These are phyloP conservation scores for Talaromyces sp. DNA, from an alignment of 2,329 filamentous ascomycete genomes.

Conservation along the genomic window DNA sequence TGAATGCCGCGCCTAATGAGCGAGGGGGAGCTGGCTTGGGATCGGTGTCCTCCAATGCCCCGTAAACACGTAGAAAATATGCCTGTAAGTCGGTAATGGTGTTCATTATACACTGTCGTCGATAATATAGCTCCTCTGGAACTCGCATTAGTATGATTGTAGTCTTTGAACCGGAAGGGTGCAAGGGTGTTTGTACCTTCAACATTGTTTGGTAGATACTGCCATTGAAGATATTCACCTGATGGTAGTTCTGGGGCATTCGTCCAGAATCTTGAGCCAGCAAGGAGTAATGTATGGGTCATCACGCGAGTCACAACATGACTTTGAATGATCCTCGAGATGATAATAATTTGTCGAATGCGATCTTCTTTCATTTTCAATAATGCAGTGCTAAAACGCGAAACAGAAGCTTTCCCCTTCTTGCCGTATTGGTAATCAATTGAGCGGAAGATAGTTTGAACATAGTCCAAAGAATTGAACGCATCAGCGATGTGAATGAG, in stretches of 20 bases:
- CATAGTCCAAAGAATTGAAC: slow-evolving; percentile 36
- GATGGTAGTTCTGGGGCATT: slow-evolving; percentile 31
- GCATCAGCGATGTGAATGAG: slow-evolving; percentile 37
- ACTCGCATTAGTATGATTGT: slow-evolving; percentile 12
- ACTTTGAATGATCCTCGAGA: slow-evolving; percentile 38
- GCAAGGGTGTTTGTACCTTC: slow-evolving; percentile 38
- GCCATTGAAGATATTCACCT: slow-evolving; percentile 35
- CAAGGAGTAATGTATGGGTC: slow-evolving; percentile 39
- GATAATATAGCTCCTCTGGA: slow-evolving; percentile 45
- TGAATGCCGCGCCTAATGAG: slow-evolving; percentile 15
- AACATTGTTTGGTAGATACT: slow-evolving; percentile 39
- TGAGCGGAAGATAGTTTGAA: slow-evolving; percentile 26
- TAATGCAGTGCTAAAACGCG: slow-evolving; percentile 27
- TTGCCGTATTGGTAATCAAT: slow-evolving; percentile 36
- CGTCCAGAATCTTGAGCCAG: slow-evolving; percentile 42
- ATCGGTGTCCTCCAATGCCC: slow-evolving; percentile 30
- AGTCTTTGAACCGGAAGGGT: not conserved
- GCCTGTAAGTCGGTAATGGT: slow-evolving; percentile 48
- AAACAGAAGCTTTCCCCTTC: slow-evolving; percentile 29
- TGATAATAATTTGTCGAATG: slow-evolving; percentile 42
- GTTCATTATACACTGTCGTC: slow-evolving; percentile 45
- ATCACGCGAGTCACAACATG: slow-evolving; percentile 29
- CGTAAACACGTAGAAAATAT: slow-evolving; percentile 45
- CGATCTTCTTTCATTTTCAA: slow-evolving; percentile 41
- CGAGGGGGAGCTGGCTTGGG: slow-evolving; percentile 16